phyloP scores from a whole-genome alignment of 345 rosid species.

The Sisymbrium irio region DNA sequence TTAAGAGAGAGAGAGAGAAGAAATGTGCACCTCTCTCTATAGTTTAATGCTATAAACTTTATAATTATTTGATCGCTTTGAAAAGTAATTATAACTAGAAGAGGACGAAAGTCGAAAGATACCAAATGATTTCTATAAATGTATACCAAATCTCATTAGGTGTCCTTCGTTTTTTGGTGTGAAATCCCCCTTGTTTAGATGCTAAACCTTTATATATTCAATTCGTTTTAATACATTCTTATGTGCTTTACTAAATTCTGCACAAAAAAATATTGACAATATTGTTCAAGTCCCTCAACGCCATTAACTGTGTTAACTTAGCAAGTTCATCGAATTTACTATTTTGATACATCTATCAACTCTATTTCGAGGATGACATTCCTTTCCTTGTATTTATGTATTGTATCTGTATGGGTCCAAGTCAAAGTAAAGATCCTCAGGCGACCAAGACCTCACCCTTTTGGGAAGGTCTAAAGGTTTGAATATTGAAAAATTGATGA shows the following conservation, averaged over 20 bases:
- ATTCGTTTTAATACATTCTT: not conserved
- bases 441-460: not conserved
- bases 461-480: not conserved
- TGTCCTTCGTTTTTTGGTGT: constrained; percentile 1
- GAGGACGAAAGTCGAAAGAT: constrained; percentile 1
- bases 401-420: not conserved
- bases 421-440: not conserved
- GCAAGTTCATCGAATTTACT: no score
- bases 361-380: no score
- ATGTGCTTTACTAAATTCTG: not conserved
- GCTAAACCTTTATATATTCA: constrained; percentile 10
- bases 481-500: not conserved
- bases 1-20: not conserved
- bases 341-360: not conserved
- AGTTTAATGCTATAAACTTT: not conserved
- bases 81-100: not conserved
- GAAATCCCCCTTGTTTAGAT: not conserved
- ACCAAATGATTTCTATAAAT: constrained; percentile 12
- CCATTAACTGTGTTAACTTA: not conserved
- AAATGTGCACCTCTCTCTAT: not conserved
- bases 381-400: no score
- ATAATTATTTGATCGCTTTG: not conserved
- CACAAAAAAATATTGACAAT: not conserved
- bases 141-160: constrained; percentile 7
- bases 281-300: not conserved